Percentiles rank a stretch among this genome's conserved stretches.
phyloP scores from a whole-genome alignment of 495 filamentous ascomycete species.

The Hamigera avellanea region DNA sequence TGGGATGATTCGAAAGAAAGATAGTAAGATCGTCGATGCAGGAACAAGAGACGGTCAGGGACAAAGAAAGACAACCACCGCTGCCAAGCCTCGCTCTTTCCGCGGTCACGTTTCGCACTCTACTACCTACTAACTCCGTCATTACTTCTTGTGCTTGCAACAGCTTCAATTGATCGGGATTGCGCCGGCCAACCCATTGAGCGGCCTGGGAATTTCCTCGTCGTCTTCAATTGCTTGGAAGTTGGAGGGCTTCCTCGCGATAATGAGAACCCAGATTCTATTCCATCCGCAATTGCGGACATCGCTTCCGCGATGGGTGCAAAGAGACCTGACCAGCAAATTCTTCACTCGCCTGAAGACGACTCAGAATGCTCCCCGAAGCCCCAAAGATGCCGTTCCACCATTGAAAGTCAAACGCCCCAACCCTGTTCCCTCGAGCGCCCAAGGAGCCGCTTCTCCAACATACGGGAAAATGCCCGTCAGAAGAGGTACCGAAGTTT shows the following conservation, averaged over 20 bases:
- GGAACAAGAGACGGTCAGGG: too few relatives aligned
- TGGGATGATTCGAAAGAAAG: too few relatives aligned
- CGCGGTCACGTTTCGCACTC: too few relatives aligned
- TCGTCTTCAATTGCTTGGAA: too few relatives aligned
- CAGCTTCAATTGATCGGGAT: too few relatives aligned
- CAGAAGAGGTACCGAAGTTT: slow-evolving; percentile 17
- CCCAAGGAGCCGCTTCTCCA: slow-evolving; percentile 6
- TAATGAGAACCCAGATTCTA: slow-evolving; percentile 20
- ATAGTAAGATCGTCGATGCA: too few relatives aligned
- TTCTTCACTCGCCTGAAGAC: slow-evolving; percentile 24
- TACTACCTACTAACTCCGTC: too few relatives aligned
- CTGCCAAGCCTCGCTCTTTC: too few relatives aligned
- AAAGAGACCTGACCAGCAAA: slow-evolving; percentile 15
- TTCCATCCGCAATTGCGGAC: slow-evolving; percentile 25
- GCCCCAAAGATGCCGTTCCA: slow-evolving; percentile 14
- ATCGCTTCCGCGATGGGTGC: slow-evolving; percentile 13
- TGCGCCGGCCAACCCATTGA: too few relatives aligned
- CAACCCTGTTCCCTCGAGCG: slow-evolving; percentile 3
- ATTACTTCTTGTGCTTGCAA: too few relatives aligned
- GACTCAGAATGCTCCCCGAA: slow-evolving; percentile 11
- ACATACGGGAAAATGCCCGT: slow-evolving; percentile 15
- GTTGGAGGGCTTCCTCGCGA: neutral
- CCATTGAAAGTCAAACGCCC: slow-evolving; percentile 13
- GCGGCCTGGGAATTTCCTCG: too few relatives aligned
- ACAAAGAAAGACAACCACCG: too few relatives aligned